Evolutionary conservation across 495 filamentous ascomycete genomes (phyloP), one percentile per base, ranked within the genome.

Genomic region (Stereocaulon alpinum): DNA sequence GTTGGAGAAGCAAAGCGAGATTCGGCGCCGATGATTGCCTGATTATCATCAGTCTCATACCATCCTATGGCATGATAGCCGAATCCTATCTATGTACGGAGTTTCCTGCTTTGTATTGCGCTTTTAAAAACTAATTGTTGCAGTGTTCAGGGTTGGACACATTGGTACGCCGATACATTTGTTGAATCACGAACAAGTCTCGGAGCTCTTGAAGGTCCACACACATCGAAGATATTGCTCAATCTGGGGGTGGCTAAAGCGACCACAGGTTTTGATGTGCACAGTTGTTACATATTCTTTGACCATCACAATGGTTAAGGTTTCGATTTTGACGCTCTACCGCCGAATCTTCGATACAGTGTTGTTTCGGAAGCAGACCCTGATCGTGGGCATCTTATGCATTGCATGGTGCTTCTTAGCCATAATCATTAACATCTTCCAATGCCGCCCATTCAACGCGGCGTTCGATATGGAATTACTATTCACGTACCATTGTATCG

Each of bases 321-420:
- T 66, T 6, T 66, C 64, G 2, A 56, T 66, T 37, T 40, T 64
- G 6, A 43, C 64, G 9, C 40, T 66, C 11, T 66, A 66, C 59
- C 57, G 57, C 24, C 56, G 64, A 17, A 57, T 66, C 20, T 66
- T 66, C 45, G 14, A 11, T 14, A 62, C 55, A 2, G 18, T 4
- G n/a, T n/a, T 9, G 2, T 62, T 62, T 24, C 44, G n/a, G 17
- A 6, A 15, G 17, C 27, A 30, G 14, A 40, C 24, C 34, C 6
- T 41, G 37, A 11, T 62, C 6, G 48, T 62, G 9, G 55, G 55
- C 10, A 40, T 44, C 5, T n/a, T 42, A 1, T 59, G 60, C 14
- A 17, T 54, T 10, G 24, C 30, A n/a, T 62, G 60, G 60, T 42
- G 45, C 27, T n/a, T 59, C 1, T 30, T 44, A 2, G 40, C 54